A percentile compares a stretch with the other conserved stretches of the same genome.
Evolutionary conservation across 768 basidiomycete species (phyloP).

Genomic region (Clathrus columnatus): DNA sequence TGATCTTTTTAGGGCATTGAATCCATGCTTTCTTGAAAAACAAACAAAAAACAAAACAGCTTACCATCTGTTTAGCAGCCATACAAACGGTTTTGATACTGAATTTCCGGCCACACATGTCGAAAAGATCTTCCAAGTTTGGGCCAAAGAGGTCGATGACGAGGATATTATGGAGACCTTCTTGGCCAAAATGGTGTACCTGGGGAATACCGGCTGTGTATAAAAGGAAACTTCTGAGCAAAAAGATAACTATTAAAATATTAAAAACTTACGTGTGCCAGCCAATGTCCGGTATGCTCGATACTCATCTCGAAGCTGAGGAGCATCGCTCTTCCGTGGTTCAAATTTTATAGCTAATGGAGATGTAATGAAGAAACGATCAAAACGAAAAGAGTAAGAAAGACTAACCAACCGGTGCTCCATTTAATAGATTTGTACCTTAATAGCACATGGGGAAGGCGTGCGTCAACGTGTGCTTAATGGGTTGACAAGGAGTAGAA

Average conservation of each 20-base stretch:
- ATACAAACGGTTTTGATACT: constrained; percentile 97
- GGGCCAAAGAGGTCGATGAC: constrained; percentile 96
- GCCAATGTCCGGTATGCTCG: constrained; percentile 93
- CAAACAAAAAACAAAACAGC: constrained; percentile 18
- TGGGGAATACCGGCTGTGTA: constrained; percentile 86
- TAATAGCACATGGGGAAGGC: constrained; percentile 9
- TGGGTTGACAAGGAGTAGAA: neutral
- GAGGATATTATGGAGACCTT: constrained; percentile 93
- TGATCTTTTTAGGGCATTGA: constrained; percentile 48
- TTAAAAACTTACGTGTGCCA: constrained; percentile 61
- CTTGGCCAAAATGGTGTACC: constrained; percentile 97
- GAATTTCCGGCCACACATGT: constrained; percentile 99
- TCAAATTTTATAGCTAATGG: constrained; percentile 29
- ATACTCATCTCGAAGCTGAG: constrained; percentile 95
- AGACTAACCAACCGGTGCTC: constrained; percentile 88
- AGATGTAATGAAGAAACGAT: constrained; percentile 12
- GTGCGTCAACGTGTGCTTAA: neutral
- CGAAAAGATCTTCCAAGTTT: constrained; percentile 94
- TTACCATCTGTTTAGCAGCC: constrained; percentile 98
- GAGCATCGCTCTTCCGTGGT: constrained; percentile 95
- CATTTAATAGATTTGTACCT: constrained; percentile 73
- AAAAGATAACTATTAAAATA: neutral
- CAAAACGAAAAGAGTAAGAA: constrained; percentile 51
- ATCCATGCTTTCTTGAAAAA: too few relatives aligned
- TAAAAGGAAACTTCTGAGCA: neutral